Conservation (phyloP, 1,139 yeast genomes). For the Scheffersomyces illinoinensis region DNA sequence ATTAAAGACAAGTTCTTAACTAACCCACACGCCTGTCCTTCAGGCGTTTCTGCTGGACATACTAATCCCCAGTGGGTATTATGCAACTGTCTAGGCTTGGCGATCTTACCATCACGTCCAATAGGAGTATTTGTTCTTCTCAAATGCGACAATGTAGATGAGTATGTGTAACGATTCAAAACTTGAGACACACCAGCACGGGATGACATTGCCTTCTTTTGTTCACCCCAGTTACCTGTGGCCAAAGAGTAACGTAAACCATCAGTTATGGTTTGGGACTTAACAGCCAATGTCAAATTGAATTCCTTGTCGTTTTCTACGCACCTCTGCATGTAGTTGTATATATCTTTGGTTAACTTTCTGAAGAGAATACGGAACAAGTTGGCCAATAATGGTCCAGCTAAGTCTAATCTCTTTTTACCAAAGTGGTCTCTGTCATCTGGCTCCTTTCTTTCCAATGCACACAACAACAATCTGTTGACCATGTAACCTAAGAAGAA, state of each 20-base stretch:
- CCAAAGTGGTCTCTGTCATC: slow-evolving; percentile 99
- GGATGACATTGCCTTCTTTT: slow-evolving; percentile 97
- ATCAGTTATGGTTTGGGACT: slow-evolving; percentile 94
- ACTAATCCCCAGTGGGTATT: slow-evolving; percentile 99
- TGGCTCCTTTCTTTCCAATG: slow-evolving; percentile 94
- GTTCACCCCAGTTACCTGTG: slow-evolving; percentile 99
- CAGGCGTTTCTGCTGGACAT: slow-evolving; percentile 99
- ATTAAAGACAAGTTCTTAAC: slow-evolving; percentile 93
- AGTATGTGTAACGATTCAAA: slow-evolving; percentile 93
- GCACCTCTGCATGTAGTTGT: slow-evolving; percentile 98
- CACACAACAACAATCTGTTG: slow-evolving; percentile 89
- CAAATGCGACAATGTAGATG: slow-evolving; percentile 95
- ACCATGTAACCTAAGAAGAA: slow-evolving; percentile 98
- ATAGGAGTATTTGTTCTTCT: slow-evolving; percentile 98
- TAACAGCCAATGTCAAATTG: slow-evolving; percentile 93
- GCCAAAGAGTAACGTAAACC: slow-evolving; percentile 97
- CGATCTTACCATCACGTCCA: slow-evolving; percentile 98
- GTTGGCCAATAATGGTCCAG: slow-evolving; percentile 95
- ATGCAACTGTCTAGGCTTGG: slow-evolving; percentile 97
- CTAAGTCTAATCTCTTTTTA: slow-evolving; percentile 94
- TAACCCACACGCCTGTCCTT: slow-evolving; percentile 99
- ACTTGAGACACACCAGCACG: slow-evolving; percentile 99
- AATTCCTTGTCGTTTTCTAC: slow-evolving; percentile 97
- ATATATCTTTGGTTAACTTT: slow-evolving; percentile 90
- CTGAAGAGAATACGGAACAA: slow-evolving; percentile 92